Base-by-base conservation (phyloP, 179 eudicot genomes). In the Beta lomatogona region DNA sequence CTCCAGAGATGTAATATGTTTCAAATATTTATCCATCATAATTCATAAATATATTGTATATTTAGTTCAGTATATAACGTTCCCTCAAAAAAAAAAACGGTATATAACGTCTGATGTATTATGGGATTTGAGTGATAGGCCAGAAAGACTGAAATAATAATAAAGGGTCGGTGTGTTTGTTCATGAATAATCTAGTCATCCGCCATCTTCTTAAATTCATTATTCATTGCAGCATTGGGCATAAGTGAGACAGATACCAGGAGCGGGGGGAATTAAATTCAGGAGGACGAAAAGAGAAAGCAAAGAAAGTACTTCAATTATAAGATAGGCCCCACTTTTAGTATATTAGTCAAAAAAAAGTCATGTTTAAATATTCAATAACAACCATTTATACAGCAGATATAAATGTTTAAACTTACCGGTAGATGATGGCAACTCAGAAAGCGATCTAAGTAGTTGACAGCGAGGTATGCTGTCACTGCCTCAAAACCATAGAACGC, bases 381-480 rank as follows among this genome's bases (percentile, higher is more conserved):
- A 36, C 41, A 36, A 18, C 15, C 54, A 18, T 48, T 48, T 48
- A 48, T 48, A 21, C 45, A 19, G 3, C 22, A 46, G 48, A 41
- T 21, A 44, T 8, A 55, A 19, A 36, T 10, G 16, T 22, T 36
- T 6, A 36, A 18, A 82, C 80, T 88, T 82, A 95, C 97, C 89
- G 98, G 97, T 79, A 91, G 79, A 41, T 84, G 86, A 77, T 86
- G 93, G 25, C 84, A 84, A 71, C 80, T 80, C 9, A 92, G 90
- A 83, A 89, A 89, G 22, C 98, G 97, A 72, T 95, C 95, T 5
- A 93, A 82, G 81, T 94, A 94, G 88, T 89, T 94, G 75, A 91
- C 94, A 85, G 98, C 82, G 60, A 95, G 97, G 79, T 92, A 93
- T 83, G 93, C 97, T 81, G 98, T 95, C 84, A 86, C 69, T 11